Base-by-base conservation (phyloP, 192 early-diverging fungal genomes). In the Pilaira anomala region DNA sequence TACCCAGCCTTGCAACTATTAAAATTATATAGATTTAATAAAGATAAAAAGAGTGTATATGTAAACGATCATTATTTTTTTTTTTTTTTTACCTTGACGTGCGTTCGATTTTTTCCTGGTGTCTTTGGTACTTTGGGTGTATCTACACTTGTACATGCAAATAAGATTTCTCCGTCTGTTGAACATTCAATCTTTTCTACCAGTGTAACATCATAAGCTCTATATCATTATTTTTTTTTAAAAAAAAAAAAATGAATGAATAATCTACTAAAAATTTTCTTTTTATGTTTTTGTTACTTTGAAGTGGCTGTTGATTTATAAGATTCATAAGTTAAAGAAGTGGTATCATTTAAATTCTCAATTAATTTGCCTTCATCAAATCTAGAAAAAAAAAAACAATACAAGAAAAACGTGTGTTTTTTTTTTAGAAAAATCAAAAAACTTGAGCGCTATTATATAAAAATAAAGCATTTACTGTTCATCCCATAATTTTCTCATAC, bases 401-500 rank as follows among this genome's bases (percentile, higher is more conserved):
- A 29, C 7, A 19, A 16, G 19, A 59, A 33, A 49, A 22, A 30
- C 16, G 14, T 25, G 7, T 52, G 26, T 22, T 24, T 5, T 12
- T 69, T 56, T 48, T 30, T 14, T 14, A 6, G n/a, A n/a, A n/a
- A n/a, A n/a, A n/a, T n/a, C n/a, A n/a, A n/a, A n/a, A n/a, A n/a
- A n/a, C 52, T n/a, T 39, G 21, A n/a, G n/a, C n/a, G n/a, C n/a
- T n/a, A n/a, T n/a, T n/a, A n/a, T n/a, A n/a, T n/a, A n/a, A n/a
- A n/a, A n/a, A 67, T 55, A 5, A 19, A 18, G 7, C 7, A 65
- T 42, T 63, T 67, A 76, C 74, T 55, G 60, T 49, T 77, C 74
- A 61, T 83, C 80, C 80, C 80, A 83, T 3, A 83, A 62, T 53
- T 80, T 83, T 46, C 80, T 64, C 57, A 80, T 79, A 13, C 78